Conservation (phyloP, 2,329 filamentous ascomycete species). For the Trichoderma simmonsii region DNA sequence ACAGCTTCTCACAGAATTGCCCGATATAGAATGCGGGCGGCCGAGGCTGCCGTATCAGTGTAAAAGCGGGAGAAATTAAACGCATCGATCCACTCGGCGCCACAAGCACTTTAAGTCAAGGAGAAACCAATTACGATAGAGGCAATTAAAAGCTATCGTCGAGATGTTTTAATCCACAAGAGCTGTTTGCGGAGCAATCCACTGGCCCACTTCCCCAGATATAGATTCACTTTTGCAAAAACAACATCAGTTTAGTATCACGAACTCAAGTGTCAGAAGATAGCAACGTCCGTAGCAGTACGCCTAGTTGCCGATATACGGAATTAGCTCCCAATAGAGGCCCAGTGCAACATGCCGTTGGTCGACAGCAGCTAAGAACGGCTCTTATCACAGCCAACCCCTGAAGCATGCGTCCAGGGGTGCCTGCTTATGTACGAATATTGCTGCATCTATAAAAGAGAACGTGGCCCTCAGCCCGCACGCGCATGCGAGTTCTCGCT, state of each 20-base stretch:
- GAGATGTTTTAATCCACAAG: not conserved
- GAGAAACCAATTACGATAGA: not conserved
- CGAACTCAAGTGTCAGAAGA: not conserved
- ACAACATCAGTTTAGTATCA: not conserved
- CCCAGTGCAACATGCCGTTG: not conserved
- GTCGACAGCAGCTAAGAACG: not conserved
- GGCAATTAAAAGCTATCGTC: not conserved
- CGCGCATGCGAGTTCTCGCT: not conserved
- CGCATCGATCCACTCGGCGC: not conserved
- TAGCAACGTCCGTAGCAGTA: not conserved
- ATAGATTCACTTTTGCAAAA: not conserved
- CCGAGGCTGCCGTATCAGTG: not conserved
- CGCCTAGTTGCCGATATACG: not conserved
- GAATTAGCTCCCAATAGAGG: not conserved
- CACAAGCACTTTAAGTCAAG: not conserved
- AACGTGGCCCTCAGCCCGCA: not conserved
- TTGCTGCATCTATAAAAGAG: not conserved
- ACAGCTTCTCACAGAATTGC: conserved; percentile 4
- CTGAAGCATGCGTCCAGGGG: not conserved
- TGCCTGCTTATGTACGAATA: not conserved
- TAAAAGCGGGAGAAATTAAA: not conserved
- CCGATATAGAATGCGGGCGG: not conserved
- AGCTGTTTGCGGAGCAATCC: not conserved
- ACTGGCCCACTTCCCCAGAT: conserved; percentile 11
- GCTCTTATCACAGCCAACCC: not conserved